Evolutionary conservation across 2,329 filamentous ascomycete species (phyloP), one percentile per base, ranked within the genome.

Genomic region (Sporothrix pallida): DNA sequence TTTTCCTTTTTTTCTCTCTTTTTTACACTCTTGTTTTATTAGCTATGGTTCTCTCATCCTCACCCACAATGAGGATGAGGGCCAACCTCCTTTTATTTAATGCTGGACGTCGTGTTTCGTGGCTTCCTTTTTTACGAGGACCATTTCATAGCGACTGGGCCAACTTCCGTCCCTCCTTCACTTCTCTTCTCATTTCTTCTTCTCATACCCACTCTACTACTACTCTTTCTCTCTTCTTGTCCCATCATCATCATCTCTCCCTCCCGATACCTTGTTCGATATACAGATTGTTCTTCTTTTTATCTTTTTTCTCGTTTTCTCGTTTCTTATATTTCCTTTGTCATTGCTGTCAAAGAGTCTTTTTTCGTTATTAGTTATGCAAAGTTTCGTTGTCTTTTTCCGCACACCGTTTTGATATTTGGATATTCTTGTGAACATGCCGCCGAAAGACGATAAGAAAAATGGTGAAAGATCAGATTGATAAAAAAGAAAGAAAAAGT

Each of bases 251-350:
- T 26, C 56, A 37, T 50, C 50, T 58, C 62, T 62, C 37, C 44
- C 73, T 71, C 72, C 70, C 72, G 76, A 85, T 85, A 85, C 84
- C 83, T 85, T 85, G 83, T 86, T 84, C 82, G 78, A 80, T 80
- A 81, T 80, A 80, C 77, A 78, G 75, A 77, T 77, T 79, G 75
- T 71, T 73, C 31, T 37, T 37, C 31, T 37, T 71, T 63, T 73
- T 31, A 75, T 75, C 77, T 65, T 62, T 67, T 67, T 72, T 60
- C 48, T 10, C 50, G 54, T 37, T 50, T 60, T 56, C 44, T 70
- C 23, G 8, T 54, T 26, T 42, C 60, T 50, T 52, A 50, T 60
- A 44, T 71, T 73, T 58, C 60, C 58, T 65, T 46, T 67, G 62
- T 67, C 26, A 26, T 31, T 50, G 31, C 31, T 42, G 48, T 44